Evolutionary conservation across 2,329 filamentous ascomycete species (phyloP), one percentile per base, ranked within the genome.

Genomic region (Stachybotrys echinatus): DNA sequence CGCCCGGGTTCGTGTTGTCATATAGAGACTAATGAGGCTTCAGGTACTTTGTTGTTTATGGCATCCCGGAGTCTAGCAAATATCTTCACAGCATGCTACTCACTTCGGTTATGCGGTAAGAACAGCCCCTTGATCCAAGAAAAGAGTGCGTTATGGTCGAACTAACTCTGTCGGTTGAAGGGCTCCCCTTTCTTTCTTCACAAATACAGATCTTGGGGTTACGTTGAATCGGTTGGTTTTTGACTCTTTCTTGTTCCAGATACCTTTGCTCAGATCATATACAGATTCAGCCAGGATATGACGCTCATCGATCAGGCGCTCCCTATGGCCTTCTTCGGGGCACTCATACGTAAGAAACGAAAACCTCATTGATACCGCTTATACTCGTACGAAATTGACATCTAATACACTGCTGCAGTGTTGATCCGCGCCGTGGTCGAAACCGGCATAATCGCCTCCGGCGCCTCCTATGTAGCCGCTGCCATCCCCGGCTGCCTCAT

Each of bases 241-340:
- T 12, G 10, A 2, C 1, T 27, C 21, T 20, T 47, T 3, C 31
- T 61, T 61, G 45, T 20, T n/a, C 10, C 38, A 10, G 10, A 12
- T 20, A 8, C 38, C 3, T 10, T 2, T 40, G 18, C 38, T 40
- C 10, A 68, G 71, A 14, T 0, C 49, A 5, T 1, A n/a, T 39
- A 42, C 34, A 68, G 70, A 45, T 74, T 75, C 47, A 71, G 65
- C 18, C 69, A 74, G 55, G 72, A 75, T 22, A 69, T 74, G 34
- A 63, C 67, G 34, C 60, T 73, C 1, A 64, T 75, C 14, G 72
- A 75, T 45, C 69, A 65, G 37, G 56, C 65, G 17, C 57, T 75
- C 0, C 65, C 70, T 2, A 43, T 63, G 2, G 65, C 68, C 0
- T 50, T 74, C 22, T 53, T 57, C 8, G 38, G 38, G 10, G 38